phyloP scores from a whole-genome alignment of 2,329 filamentous ascomycete genomes.

The Colletotrichum noveboracense region DNA sequence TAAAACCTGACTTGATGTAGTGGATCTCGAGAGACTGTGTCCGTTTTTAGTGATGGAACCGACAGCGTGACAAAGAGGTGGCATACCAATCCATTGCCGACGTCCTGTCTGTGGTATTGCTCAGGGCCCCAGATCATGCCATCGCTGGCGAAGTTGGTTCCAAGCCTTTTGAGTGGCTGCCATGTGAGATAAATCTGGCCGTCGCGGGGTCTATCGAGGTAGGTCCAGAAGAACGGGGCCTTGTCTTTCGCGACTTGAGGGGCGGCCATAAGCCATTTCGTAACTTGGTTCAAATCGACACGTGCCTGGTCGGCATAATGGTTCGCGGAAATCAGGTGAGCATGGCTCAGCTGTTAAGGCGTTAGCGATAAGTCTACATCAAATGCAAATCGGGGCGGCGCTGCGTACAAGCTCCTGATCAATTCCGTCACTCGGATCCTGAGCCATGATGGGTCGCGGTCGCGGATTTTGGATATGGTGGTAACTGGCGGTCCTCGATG shows the following conservation, averaged over 20 bases:
- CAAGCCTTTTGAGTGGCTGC: conserved; percentile 78
- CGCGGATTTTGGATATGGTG: neutral
- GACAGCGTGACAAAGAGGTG: neutral
- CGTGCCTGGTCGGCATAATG: conserved; percentile 77
- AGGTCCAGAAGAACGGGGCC: conserved; percentile 92
- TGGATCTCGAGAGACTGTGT: conserved; percentile 85
- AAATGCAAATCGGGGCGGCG: conserved; percentile 31
- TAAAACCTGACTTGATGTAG: conserved; percentile 81
- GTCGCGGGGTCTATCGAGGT: conserved; percentile 81
- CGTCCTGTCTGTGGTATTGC: conserved; percentile 75
- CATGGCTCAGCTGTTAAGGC: conserved; percentile 73
- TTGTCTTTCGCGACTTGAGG: conserved; percentile 85
- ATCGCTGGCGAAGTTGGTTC: conserved; percentile 83
- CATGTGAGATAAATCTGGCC: conserved; percentile 85
- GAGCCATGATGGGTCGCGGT: conserved; percentile 19
- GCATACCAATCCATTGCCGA: conserved; percentile 64
- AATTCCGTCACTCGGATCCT: conserved; percentile 23
- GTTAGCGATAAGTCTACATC: conserved; percentile 26
- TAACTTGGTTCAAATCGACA: conserved; percentile 77
- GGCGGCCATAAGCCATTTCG: conserved; percentile 82
- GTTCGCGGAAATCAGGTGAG: conserved; percentile 86
- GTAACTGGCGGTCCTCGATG: neutral
- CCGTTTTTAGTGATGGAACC: neutral
- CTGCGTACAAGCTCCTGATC: conserved; percentile 21
- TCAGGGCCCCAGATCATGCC: conserved; percentile 91